Base-by-base conservation (phyloP, 352 stramenopile genomes). In the Phytophthora sansomeana region DNA sequence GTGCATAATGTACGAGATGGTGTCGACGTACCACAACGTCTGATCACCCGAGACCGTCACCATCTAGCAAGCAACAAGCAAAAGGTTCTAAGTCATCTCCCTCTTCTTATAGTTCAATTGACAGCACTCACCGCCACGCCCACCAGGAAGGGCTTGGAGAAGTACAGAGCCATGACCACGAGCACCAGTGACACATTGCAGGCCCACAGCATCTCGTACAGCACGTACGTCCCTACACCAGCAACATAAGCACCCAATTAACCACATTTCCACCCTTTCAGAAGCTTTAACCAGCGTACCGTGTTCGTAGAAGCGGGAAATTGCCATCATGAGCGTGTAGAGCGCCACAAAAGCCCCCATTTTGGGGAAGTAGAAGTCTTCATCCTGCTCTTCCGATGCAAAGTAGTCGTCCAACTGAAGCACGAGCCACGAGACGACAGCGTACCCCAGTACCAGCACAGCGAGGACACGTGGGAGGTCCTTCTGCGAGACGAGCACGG, bases 21-120 rank as follows among this genome's bases (percentile, higher is more conserved):
- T 74, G 75, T 98, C 93, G 11, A 97, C 80, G 62, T 95, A 98
- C 93, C 93, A 98, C 14, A 97, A 67, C 26, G 98, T 43, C 58
- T 98, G 95, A 68, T 98, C 92, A 36, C 97, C 95, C 14, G 90
- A 96, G 5, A 98, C 93, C 17, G 91, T 94, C 16, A 96, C 79
- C 78, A 93, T 97, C 81, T 91, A 85, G 21, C 48, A 33, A 35
- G 2, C 28, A 58, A 29, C 16, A 58, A 30, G 41, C 49, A 32
- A 28, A 28, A 19, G 11, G 17, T 14, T 39, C 14, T 7, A 46
- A 14, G 35, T 6, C 19, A 8, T 19, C 26, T 17, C 24, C 26
- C 16, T 30, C 14, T 16, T 9, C 2, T 49, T 47, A 6, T 9
- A 49, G n/a, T 26, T 13, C 3, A 54, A 33, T 14, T 41, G 11